These are phyloP conservation scores for Fusarium foetens DNA, from an alignment of 2,329 filamentous ascomycete genomes.

Conservation along the genomic window DNA sequence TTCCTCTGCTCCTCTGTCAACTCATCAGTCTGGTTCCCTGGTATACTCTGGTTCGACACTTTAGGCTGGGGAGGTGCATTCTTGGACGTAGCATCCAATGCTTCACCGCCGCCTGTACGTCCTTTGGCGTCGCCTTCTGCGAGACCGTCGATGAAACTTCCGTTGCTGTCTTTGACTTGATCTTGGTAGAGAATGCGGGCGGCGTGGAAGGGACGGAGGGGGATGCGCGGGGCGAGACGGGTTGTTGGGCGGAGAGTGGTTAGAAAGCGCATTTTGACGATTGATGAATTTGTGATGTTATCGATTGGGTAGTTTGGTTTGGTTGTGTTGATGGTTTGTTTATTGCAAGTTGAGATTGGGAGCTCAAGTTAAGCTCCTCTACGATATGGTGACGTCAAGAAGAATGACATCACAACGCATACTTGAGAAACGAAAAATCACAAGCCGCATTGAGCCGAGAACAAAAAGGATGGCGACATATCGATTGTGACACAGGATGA, in stretches of 20 bases:
- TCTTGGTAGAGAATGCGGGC: slow-evolving; percentile 14
- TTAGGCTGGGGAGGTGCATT: slow-evolving; percentile 59
- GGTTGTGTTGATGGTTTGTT: background rate
- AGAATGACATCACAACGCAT: slow-evolving; percentile 35
- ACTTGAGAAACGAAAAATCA: background rate
- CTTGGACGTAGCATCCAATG: slow-evolving; percentile 48
- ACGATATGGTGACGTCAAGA: slow-evolving; percentile 35
- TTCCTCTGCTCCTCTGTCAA: slow-evolving; percentile 62
- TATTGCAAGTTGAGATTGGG: background rate
- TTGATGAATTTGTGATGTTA: rapidly evolving
- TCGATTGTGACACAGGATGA: background rate
- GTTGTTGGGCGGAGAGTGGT: slow-evolving; percentile 9
- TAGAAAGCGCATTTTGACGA: slow-evolving; percentile 23
- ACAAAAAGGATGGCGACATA: background rate
- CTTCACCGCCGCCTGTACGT: slow-evolving; percentile 53
- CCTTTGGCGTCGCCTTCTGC: slow-evolving; percentile 48
- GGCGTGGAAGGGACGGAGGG: slow-evolving; percentile 13
- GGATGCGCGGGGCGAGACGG: slow-evolving; percentile 18
- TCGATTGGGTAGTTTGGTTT: rapidly evolving
- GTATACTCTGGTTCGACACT: slow-evolving; percentile 60
- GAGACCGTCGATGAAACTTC: slow-evolving; percentile 40
- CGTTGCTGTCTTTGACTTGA: slow-evolving; percentile 14
- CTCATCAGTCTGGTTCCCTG: slow-evolving; percentile 46
- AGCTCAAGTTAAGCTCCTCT: slow-evolving; percentile 15
- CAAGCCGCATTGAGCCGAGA: slow-evolving; percentile 12